Conservation (phyloP, 768 basidiomycete genomes). For the Lepiota venenata region DNA sequence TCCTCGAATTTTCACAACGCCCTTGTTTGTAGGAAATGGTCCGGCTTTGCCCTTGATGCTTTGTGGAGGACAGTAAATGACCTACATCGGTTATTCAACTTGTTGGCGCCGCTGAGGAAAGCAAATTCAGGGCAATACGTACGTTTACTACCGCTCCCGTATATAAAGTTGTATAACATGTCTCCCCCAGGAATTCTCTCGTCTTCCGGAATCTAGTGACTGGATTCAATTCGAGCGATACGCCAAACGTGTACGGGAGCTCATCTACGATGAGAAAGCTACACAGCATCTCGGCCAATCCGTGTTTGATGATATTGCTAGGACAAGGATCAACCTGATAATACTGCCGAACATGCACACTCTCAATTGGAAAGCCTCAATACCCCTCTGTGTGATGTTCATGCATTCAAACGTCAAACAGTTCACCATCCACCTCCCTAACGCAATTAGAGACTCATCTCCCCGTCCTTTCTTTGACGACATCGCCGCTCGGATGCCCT, state of each 20-base stretch:
- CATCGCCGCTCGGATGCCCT: slow-evolving; percentile 13
- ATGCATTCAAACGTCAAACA: slow-evolving; percentile 12
- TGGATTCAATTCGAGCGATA: slow-evolving; percentile 21
- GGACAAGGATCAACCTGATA: slow-evolving; percentile 8
- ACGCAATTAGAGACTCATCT: background rate
- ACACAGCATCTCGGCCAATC: background rate
- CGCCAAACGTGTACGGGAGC: slow-evolving; percentile 19
- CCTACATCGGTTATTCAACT: slow-evolving; percentile 16
- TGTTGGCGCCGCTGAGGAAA: slow-evolving; percentile 15
- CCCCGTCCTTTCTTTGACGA: slow-evolving; percentile 6
- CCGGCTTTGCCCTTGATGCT: slow-evolving; percentile 16
- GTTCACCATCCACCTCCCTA: slow-evolving; percentile 8
- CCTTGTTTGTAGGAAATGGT: slow-evolving; percentile 19
- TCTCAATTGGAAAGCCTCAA: slow-evolving; percentile 11
- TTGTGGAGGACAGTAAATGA: slow-evolving; percentile 21
- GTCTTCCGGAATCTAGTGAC: slow-evolving; percentile 13
- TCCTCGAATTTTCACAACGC: slow-evolving; percentile 13
- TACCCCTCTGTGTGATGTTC: slow-evolving; percentile 14
- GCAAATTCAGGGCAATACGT: slow-evolving; percentile 2
- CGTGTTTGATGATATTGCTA: slow-evolving; percentile 11
- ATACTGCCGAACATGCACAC: slow-evolving; percentile 15
- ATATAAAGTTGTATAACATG: background rate
- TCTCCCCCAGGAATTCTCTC: slow-evolving; percentile 13
- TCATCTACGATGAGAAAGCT: slow-evolving; percentile 15
- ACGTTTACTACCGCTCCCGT: background rate